Percentiles rank a stretch among this genome's conserved stretches.
Conservation (phyloP, 225 moss, liverwort and hornwort species). For the Rhytidiadelphus loreus region DNA sequence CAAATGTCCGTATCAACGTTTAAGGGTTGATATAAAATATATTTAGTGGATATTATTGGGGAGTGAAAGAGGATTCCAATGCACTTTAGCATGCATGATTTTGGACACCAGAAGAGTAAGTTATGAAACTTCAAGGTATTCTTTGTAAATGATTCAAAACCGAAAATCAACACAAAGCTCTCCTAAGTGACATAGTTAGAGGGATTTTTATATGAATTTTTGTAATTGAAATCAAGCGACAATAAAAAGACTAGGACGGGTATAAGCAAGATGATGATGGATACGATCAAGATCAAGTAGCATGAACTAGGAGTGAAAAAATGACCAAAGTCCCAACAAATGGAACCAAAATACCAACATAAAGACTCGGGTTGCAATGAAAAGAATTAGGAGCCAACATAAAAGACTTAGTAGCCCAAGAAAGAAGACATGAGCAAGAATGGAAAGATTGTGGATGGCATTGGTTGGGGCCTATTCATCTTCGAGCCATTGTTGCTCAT, state of each 20-base stretch:
- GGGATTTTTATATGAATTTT: neutral
- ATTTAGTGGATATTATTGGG: neutral
- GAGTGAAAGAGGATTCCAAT: neutral
- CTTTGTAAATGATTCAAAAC: neutral
- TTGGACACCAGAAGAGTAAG: neutral
- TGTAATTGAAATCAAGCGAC: neutral
- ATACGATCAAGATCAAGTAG: rapidly evolving
- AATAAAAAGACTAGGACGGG: rapidly evolving
- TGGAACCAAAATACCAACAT: rapidly evolving
- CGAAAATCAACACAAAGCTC: rapidly evolving
- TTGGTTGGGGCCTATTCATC: rapidly evolving
- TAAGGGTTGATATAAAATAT: neutral
- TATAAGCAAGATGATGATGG: neutral
- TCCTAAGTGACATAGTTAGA: rapidly evolving
- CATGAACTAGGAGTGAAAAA: neutral
- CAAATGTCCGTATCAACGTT: too few relatives aligned
- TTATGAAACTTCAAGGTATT: neutral
- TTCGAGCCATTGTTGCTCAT: rapidly evolving
- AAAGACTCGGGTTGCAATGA: neutral
- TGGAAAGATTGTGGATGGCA: neutral
- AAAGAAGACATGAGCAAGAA: rapidly evolving
- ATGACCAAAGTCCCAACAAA: rapidly evolving
- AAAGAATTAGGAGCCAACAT: too few relatives aligned
- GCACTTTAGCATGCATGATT: neutral
- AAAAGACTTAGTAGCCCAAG: neutral